These are phyloP conservation scores for Paramecium caudatum DNA, from an alignment of 73 alveolate species.

Conservation along the genomic window DNA sequence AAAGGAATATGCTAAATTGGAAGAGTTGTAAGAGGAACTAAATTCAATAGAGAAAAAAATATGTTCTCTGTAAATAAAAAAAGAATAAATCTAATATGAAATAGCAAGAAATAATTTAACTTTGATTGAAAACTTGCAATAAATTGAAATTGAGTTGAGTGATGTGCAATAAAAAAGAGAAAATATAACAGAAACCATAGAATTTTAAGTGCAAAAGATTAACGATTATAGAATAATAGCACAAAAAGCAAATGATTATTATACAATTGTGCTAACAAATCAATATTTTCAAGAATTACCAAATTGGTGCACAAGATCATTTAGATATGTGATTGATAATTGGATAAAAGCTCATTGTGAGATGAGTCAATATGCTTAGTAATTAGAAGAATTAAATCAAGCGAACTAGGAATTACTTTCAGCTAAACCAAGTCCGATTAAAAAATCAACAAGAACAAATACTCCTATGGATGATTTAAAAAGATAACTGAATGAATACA, in stretches of 20 bases:
- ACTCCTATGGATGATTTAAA: conserved; percentile 38
- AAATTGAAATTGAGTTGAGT: conserved; percentile 1
- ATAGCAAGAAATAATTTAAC: neutral
- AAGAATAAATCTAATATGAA: conserved; percentile 9
- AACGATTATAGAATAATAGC: neutral
- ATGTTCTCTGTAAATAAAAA: neutral
- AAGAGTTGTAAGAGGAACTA: conserved; percentile 21
- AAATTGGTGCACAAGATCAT: conserved; percentile 40
- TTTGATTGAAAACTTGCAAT: neutral
- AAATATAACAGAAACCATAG: neutral
- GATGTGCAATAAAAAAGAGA: neutral
- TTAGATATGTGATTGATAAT: conserved; percentile 32
- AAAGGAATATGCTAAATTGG: conserved; percentile 7
- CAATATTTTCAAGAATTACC: conserved; percentile 35
- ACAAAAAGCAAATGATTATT: conserved; percentile 33
- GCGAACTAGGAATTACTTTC: neutral
- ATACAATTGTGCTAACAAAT: neutral
- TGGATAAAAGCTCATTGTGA: conserved; percentile 12
- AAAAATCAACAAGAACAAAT: neutral
- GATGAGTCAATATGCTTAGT: neutral
- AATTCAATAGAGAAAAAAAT: neutral
- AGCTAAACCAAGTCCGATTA: conserved; percentile 19
- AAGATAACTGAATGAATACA: neutral
- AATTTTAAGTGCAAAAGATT: neutral
- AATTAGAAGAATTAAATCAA: conserved; percentile 12